Percentiles rank a stretch among this genome's conserved stretches.
Conservation (phyloP, 257 asterid species). For the Ilex asprella region DNA sequence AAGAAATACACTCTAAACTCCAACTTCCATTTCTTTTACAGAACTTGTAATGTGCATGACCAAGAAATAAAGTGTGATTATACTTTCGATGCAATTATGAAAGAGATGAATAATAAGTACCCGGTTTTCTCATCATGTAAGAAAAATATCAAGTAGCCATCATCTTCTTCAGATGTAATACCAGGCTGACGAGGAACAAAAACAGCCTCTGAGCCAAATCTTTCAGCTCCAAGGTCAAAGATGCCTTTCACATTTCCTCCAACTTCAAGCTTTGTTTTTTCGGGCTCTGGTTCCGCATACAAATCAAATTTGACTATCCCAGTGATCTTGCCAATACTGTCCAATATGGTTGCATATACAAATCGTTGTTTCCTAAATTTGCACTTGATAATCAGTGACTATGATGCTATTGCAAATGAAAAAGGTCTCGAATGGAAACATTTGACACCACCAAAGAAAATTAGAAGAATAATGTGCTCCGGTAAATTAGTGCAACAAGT, state of each 20-base stretch:
- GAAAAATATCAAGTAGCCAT: constrained; percentile 95
- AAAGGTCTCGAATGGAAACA: too few species aligned
- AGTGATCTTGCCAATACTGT: constrained; percentile 75
- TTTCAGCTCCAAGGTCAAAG: constrained; percentile 78
- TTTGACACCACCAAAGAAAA: too few species aligned
- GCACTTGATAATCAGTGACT: not conserved
- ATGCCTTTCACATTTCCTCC: constrained; percentile 88
- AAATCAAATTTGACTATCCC: constrained; percentile 88
- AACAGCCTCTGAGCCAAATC: constrained; percentile 93
- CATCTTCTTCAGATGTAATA: constrained; percentile 74
- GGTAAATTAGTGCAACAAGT: too few species aligned
- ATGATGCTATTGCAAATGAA: too few species aligned
- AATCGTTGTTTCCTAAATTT: constrained; percentile 76
- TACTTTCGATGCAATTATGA: not conserved
- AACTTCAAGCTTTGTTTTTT: constrained; percentile 78
- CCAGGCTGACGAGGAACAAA: constrained; percentile 79
- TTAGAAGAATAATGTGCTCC: too few species aligned
- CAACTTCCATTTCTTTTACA: too few species aligned
- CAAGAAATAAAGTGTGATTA: too few species aligned
- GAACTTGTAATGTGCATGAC: too few species aligned
- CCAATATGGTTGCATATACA: constrained; percentile 77
- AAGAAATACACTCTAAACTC: too few species aligned
- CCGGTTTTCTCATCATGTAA: constrained; percentile 79
- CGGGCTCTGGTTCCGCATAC: constrained; percentile 69
- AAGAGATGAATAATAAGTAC: constrained; percentile 33